Percentiles rank a stretch among this genome's conserved stretches.
Conservation (phyloP, 1,284 basidiomycete genomes). For the Ceratobasidium sp. region DNA sequence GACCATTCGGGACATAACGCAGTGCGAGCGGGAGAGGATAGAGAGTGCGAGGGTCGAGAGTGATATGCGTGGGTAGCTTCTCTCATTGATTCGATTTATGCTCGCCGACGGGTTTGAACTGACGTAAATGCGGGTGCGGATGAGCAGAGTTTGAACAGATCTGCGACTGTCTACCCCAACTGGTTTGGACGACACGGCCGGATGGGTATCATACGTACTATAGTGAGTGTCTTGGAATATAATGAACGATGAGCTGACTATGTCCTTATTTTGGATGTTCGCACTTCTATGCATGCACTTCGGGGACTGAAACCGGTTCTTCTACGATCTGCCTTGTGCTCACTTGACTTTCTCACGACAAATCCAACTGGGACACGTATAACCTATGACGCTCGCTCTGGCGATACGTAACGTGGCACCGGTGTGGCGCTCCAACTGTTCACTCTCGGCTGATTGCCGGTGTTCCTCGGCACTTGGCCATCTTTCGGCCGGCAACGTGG, state of each 20-base stretch:
- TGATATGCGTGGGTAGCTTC: slow-evolving; percentile 20
- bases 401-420: not conserved
- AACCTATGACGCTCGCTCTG: not conserved
- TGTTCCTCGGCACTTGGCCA: not conserved
- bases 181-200: slow-evolving; percentile 35
- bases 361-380: not conserved
- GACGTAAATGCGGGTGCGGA: no score
- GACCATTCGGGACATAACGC: slow-evolving; percentile 31
- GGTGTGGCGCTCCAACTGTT: not conserved
- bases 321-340: not conserved
- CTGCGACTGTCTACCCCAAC: slow-evolving; percentile 37
- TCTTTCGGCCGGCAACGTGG: not conserved
- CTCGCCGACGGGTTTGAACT: not conserved
- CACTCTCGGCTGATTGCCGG: not conserved
- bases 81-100: not conserved
- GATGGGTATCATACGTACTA: slow-evolving; percentile 42
- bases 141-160: slow-evolving; percentile 35
- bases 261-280: not conserved
- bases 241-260: not conserved
- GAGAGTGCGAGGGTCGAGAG: slow-evolving; percentile 31
- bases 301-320: no score
- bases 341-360: not conserved
- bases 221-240: slow-evolving; percentile 9
- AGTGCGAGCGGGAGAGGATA: slow-evolving; percentile 22
- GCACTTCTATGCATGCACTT: not conserved